Evolutionary conservation across 148 eudicot genomes (phyloP), one percentile per base, ranked within the genome.

Genomic region (Heliamphora exappendiculata): DNA sequence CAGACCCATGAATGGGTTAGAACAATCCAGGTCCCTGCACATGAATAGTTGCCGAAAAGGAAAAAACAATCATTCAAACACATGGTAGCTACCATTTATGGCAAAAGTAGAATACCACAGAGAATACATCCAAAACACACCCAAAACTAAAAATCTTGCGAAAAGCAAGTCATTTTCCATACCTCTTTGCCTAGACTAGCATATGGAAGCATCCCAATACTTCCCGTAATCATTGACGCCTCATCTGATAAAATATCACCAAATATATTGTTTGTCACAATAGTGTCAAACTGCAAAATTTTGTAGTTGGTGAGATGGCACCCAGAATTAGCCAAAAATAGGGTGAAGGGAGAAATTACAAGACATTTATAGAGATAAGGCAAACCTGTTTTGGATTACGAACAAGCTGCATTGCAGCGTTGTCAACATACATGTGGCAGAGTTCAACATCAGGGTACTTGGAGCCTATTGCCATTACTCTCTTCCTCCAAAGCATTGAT

Each of bases 361-460:
- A 31, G 20, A 53, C 34, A 44, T 67, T 37, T 2, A 45, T 5
- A 26, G 5, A 22, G 0, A 70, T 8, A 1, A 37, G 0, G 51
- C 51, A 67, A 62, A 92, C 96, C 96, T 94, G 98, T 84, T 89
- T 94, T 4, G 97, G 98, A 84, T 94, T 78, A 71, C 97, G 96
- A 80, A 92, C 88, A 73, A 94, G 95, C 83, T 92, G 98, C 98
- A 94, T 94, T 37, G 98, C 98, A 81, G 97, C 97, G 85, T 94
- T 94, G 81, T 94, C 97, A 64, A 92, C 85, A 82, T 90, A 94
- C 98, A 92, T 94, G 88, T 92, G 98, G 50, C 97, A 88, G 45
- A 94, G 98, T 80, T 94, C 93, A 65, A 94, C 87, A 79, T 94
- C 98, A 50, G 98, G 97, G 81, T 90, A 94, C 54, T 92, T 91